Evolutionary conservation across 257 asterid species (phyloP), one percentile per base, ranked within the genome.

Genomic region (Rhazya stricta): DNA sequence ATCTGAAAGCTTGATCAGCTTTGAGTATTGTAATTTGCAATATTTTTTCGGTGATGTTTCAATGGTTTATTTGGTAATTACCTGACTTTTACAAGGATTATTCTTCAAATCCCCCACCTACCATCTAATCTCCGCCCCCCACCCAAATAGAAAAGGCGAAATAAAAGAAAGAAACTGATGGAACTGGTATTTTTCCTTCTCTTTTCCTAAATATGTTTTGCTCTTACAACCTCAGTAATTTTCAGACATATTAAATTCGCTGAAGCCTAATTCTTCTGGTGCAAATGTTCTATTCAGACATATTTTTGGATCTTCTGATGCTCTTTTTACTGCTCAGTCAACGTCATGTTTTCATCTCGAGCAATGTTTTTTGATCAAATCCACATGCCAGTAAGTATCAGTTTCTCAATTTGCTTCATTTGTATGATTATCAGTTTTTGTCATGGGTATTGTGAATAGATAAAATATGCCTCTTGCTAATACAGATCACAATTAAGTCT

Each of bases 341-440:
- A 34, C 50, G 67, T 76, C 81, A 45, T 87, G 90, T 81, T 56
- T 68, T 75, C 94, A 84, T 76, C 65, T 76, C 73, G 54, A 74
- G 69, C 62, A 76, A 63, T 80, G 83, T 72, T 78, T 76, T 79
- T 80, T 67, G 74, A 72, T 51, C 62, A 73, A 70, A 83, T 82
- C 95, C 80, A 74, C 81, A 71, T 95, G 98, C 83, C 81, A 89
- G 99, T 95, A 87, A 92, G 97, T 83, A 81, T 60, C 65, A 10
- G 42, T 45, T 71, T 56, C 67, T 15, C 67, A 70, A 41, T 6
- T 69, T 57, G 67, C 78, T 78, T 71, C 5, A 29, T 76, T 66
- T 30, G 43, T 34, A 6, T 51, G 50, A 19, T 51, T 30, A 29
- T 23, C 16, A 46, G 12, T 4, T 71, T 42, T 9, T 67, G 19